Conservation (phyloP, 768 basidiomycete species). For the Cubamyces sp. region DNA sequence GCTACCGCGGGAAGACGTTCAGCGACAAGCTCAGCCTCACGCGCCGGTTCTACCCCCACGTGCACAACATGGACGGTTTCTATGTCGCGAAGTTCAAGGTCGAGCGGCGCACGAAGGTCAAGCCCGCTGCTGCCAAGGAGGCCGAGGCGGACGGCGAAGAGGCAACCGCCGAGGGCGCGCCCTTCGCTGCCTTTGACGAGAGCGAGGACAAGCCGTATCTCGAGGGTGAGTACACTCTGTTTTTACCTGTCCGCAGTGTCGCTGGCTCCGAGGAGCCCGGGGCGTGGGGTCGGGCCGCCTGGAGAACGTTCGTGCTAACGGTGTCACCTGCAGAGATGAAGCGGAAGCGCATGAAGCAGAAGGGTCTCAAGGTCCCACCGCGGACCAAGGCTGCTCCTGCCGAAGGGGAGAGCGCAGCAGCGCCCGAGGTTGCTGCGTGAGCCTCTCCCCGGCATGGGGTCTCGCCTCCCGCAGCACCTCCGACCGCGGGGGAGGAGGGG, state of each 20-base stretch:
- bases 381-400: conserved; percentile 39
- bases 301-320: neutral
- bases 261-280: conserved; percentile 7
- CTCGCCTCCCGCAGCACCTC: no score
- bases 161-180: conserved; percentile 35
- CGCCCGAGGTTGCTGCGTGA: conserved; percentile 14
- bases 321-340: conserved; percentile 57
- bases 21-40: conserved; percentile 78
- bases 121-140: conserved; percentile 33
- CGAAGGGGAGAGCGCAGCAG: conserved; percentile 22
- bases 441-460: no score
- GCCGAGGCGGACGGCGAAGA: conserved; percentile 30
- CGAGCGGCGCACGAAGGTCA: conserved; percentile 68
- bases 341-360: conserved; percentile 75
- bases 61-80: conserved; percentile 99
- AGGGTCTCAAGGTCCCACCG: conserved; percentile 68
- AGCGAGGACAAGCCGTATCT: conserved; percentile 64
- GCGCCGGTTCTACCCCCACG: conserved; percentile 92
- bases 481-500: no score
- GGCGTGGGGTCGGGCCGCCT: neutral
- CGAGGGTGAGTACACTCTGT: conserved; percentile 59
- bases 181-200: conserved; percentile 33
- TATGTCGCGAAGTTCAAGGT: conserved; percentile 98
- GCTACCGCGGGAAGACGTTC: conserved; percentile 91
- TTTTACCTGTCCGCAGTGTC: no score